A percentile compares a stretch with the other conserved stretches of the same genome.
phyloP scores from a whole-genome alignment of 2,329 filamentous ascomycete genomes.

The Exophiala xenobiotica region DNA sequence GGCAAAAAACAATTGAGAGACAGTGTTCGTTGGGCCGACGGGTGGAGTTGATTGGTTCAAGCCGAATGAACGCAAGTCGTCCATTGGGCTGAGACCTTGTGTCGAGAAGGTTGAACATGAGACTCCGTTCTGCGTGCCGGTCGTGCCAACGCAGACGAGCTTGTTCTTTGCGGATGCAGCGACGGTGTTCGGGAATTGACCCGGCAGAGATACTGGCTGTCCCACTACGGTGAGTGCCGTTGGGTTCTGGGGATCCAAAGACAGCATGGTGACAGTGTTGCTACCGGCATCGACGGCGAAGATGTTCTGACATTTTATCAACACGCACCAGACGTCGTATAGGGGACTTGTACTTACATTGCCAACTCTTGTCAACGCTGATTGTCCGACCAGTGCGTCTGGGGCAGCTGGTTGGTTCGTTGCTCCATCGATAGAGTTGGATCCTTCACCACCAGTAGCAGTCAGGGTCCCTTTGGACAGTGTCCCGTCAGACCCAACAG shows the following conservation, averaged over 20 bases:
- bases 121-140: slow-evolving; percentile 38
- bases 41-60: slow-evolving; percentile 60
- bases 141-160: slow-evolving; percentile 41
- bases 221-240: slow-evolving; percentile 36
- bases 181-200: slow-evolving; percentile 42
- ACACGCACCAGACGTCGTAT: background rate
- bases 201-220: slow-evolving; percentile 35
- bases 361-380: slow-evolving; percentile 50
- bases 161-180: slow-evolving; percentile 38
- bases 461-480: slow-evolving; percentile 46
- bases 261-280: slow-evolving; percentile 41
- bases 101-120: slow-evolving; percentile 38
- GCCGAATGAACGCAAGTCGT: slow-evolving; percentile 43
- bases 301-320: slow-evolving; percentile 19
- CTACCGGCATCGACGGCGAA: slow-evolving; percentile 40
- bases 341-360: slow-evolving; percentile 42
- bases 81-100: slow-evolving; percentile 37
- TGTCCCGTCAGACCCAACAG: slow-evolving; percentile 49
- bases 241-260: slow-evolving; percentile 35
- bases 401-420: slow-evolving; percentile 44
- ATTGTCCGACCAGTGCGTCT: slow-evolving; percentile 55
- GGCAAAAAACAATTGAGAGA: slow-evolving; percentile 62
- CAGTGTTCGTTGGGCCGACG: slow-evolving; percentile 56
- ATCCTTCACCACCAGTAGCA: slow-evolving; percentile 50
- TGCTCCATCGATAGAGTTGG: slow-evolving; percentile 40